Evolutionary conservation across 805 yeast genomes (phyloP).

Genomic region (Maudiozyma serrabonitensis): DNA sequence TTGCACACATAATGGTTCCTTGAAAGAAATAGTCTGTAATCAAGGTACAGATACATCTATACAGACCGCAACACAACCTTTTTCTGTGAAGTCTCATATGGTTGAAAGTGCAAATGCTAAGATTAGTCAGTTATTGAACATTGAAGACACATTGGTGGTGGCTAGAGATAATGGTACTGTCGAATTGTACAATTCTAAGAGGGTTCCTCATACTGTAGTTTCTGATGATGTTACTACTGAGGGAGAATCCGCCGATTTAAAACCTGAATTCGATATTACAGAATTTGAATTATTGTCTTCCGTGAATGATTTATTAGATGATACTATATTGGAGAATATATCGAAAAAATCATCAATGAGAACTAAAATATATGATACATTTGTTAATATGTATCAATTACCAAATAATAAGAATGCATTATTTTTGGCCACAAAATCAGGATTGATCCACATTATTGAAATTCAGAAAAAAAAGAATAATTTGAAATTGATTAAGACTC

Average conservation of each 20-base stretch:
- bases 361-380: slow-evolving; percentile 29
- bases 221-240: not conserved
- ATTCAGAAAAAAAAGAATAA: slow-evolving; percentile 10
- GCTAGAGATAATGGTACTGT: slow-evolving; percentile 38
- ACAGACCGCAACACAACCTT: slow-evolving; percentile 57
- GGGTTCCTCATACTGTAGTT: slow-evolving; percentile 6
- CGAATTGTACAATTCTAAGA: slow-evolving; percentile 29
- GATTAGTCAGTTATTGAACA: too few species aligned
- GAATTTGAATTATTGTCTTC: slow-evolving; percentile 15
- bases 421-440: slow-evolving; percentile 31
- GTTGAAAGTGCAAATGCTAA: slow-evolving; percentile 28
- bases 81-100: slow-evolving; percentile 37
- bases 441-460: slow-evolving; percentile 26
- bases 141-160: not conserved
- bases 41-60: slow-evolving; percentile 74
- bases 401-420: slow-evolving; percentile 21
- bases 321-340: slow-evolving; percentile 14
- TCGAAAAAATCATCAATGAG: slow-evolving; percentile 22
- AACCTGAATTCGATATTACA: slow-evolving; percentile 12
- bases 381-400: slow-evolving; percentile 27
- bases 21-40: slow-evolving; percentile 54
- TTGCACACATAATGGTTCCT: slow-evolving; percentile 56
- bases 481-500: slow-evolving; percentile 9
- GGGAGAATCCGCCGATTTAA: not conserved
- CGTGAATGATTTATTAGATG: slow-evolving; percentile 16